Conservation (phyloP, 352 stramenopile genomes). For the Pythium brassicae region DNA sequence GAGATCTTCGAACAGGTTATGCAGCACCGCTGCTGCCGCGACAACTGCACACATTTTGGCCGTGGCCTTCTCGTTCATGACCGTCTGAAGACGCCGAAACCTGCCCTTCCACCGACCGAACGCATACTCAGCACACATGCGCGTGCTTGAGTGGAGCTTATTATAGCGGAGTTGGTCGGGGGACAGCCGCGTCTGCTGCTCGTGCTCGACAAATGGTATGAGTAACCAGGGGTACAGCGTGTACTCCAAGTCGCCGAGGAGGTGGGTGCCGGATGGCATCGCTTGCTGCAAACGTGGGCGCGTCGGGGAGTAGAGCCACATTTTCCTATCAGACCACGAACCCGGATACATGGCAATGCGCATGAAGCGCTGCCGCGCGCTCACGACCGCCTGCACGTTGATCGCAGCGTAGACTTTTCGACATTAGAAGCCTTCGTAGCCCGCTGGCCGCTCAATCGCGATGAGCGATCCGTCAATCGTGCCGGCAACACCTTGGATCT, state of each 20-base stretch:
- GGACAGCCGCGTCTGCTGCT: too few relatives aligned
- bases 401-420: neutral
- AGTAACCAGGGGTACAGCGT: neutral
- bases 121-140: too few relatives aligned
- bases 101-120: too few relatives aligned
- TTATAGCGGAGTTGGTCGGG: too few relatives aligned
- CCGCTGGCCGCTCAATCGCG: neutral
- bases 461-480: neutral
- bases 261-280: neutral
- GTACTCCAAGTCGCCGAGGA: neutral
- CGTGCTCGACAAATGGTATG: neutral
- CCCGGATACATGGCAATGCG: neutral
- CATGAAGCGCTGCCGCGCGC: neutral
- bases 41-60: too few relatives aligned
- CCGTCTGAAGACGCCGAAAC: too few relatives aligned
- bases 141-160: too few relatives aligned
- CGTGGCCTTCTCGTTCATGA: too few relatives aligned
- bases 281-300: neutral
- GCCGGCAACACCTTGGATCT: neutral
- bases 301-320: neutral
- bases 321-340: neutral
- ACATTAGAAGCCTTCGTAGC: neutral
- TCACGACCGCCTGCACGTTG: neutral
- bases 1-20: too few relatives aligned
- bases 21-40: too few relatives aligned